Base-by-base conservation (phyloP, 2,329 filamentous ascomycete genomes). In the Emmonsiellopsis sp. region DNA sequence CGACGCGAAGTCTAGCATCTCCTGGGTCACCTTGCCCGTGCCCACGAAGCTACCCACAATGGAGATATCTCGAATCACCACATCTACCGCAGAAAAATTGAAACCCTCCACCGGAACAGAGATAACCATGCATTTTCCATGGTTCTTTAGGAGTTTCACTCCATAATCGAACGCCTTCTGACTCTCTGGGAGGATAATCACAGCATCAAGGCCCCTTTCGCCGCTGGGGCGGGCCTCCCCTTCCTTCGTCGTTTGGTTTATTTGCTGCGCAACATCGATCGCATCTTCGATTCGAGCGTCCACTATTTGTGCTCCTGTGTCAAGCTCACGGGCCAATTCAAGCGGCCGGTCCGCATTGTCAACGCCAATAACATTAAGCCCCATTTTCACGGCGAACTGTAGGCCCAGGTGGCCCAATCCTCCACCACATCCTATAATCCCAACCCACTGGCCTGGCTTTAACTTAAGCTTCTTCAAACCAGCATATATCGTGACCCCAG, bases 141-240 rank as follows among this genome's bases (percentile, higher is more conserved):
- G 74, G 46, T 71, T 73, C 46, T 69, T 69, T 16, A 77, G 57
- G 5, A 77, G 61, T 3, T 59, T 59, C 61, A 76, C 66, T 7
- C 72, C 74, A 51, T 74, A 77, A 54, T 77, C 73, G 57, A 77
- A 77, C 0, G 70, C 74, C 8, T 61, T 63, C 57, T 77, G 75
- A 41, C 68, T 72, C 56, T 77, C 75, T 0, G 75, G 73, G 16
- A 77, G 61, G 9, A 76, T 68, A 34, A 77, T 68, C 11, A 75
- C 71, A 1, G 73, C 71, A 58, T 77, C 74, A 15, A 76, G 59
- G 0, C 75, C 76, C 65, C 71, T 72, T 46, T 76, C 70, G 8
- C 52, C 44, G 13, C 49, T 15, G n/a, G 41, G 10, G 10, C 44
- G 51, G 44, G 58, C 50, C 20, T 58, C 55, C 10, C 48, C 11